Evolutionary conservation across 805 yeast genomes (phyloP), one percentile per base, ranked within the genome.

Genomic region (Candida krabiensis): DNA sequence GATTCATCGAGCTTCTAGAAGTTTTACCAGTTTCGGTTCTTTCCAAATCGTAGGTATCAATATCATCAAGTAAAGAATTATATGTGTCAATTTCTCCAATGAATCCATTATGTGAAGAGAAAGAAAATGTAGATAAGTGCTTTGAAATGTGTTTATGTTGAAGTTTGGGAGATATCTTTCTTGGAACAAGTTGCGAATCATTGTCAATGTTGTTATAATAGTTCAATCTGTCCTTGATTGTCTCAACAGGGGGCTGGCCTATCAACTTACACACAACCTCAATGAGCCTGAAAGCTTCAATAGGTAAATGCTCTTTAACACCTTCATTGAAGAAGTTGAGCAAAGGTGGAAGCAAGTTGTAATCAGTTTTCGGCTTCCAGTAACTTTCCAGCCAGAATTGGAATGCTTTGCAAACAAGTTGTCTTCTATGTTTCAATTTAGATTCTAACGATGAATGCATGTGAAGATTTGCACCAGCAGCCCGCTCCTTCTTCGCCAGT

Each of bases 331-430:
- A 81, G 55, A 88, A 84, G 53, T 85, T 85, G 30, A 85, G 72
- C 52, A 88, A 64, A 0, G 87, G 82, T 9, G 93, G 78, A 31
- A 89, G 63, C 27, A 81, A 66, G 18, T 60, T 63, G 44, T 74
- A 75, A 58, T 89, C 96, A 5, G 61, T 38, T 29, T 72, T 69
- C 33, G 75, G 77, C 46, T 80, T 77, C 96, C 96, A 91, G 57
- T 84, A 89, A 35, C 93, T 82, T 60, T 88, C 95, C 60, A 91
- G 64, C 99, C 99, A 91, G 24, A 77, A 67, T 57, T 80, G 85
- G 55, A 89, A 77, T 58, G 83, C 70, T 47, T 75, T 77, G 48
- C 83, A 78, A 27, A 88, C 79, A 32, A 83, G 62, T 44, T 79
- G 77, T 54, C 91, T 67, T 57, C 93, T 72, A 46, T 72, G 80